These are phyloP conservation scores for Albophoma yamanashiensis DNA, from an alignment of 2,329 filamentous ascomycete genomes.

Conservation along the genomic window DNA sequence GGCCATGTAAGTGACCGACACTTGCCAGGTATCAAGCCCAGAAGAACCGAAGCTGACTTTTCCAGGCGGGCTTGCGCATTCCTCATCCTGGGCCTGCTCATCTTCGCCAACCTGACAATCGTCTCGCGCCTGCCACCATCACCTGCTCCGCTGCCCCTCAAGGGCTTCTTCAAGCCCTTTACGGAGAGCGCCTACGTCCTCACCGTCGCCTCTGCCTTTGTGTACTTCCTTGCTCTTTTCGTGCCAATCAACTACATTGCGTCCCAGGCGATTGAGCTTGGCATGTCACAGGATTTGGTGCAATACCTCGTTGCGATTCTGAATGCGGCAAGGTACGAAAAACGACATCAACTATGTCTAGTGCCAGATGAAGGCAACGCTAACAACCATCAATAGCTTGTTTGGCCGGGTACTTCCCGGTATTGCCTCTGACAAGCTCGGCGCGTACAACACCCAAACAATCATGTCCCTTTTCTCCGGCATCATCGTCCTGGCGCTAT, in stretches of 20 bases:
- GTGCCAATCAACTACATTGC: slow-evolving; percentile 19
- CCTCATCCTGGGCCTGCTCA: slow-evolving; percentile 21
- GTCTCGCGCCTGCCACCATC: slow-evolving; percentile 14
- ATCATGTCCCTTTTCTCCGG: slow-evolving; percentile 28
- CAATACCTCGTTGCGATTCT: slow-evolving; percentile 14
- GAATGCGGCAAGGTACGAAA: slow-evolving; percentile 10
- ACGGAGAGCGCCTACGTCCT: slow-evolving; percentile 15
- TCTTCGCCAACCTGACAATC: slow-evolving; percentile 22
- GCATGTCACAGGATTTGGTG: slow-evolving; percentile 8
- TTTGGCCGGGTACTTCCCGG: slow-evolving; percentile 13
- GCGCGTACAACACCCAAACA: slow-evolving; percentile 22
- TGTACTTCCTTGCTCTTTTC: slow-evolving; percentile 21
- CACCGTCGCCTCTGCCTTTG: slow-evolving; percentile 14
- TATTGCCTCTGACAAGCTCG: slow-evolving; percentile 12
- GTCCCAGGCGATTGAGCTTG: slow-evolving; percentile 9
- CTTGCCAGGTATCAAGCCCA: too few species aligned
- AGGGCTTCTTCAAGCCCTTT: slow-evolving; percentile 20
- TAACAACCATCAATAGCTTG: slow-evolving; percentile 4
- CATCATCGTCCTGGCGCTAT: slow-evolving; percentile 22
- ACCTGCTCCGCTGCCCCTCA: slow-evolving; percentile 15
- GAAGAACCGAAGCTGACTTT: too few species aligned
- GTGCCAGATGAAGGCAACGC: too few species aligned
- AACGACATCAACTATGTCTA: neutral
- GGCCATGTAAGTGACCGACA: slow-evolving; percentile 16
- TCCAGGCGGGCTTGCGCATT: slow-evolving; percentile 21